Conservation (phyloP, 306 rosid species). For the Adenanthera pavonina region DNA sequence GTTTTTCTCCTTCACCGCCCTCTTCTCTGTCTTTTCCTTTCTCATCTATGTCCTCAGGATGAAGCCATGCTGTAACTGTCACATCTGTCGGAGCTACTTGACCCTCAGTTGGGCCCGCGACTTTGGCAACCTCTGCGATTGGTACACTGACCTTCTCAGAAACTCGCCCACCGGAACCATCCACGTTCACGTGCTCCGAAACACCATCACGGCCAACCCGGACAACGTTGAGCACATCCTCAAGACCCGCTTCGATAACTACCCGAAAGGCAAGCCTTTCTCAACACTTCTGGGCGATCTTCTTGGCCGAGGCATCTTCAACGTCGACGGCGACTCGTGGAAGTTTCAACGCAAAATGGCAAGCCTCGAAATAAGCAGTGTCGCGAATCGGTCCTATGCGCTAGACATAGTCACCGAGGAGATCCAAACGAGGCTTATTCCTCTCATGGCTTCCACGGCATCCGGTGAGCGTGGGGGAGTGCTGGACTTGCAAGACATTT, state of each 20-base stretch:
- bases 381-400: constrained; percentile 66
- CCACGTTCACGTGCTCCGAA: constrained; percentile 68
- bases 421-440: constrained; percentile 59
- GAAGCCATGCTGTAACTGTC: constrained; percentile 81
- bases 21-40: constrained; percentile 65
- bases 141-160: constrained; percentile 74
- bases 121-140: constrained; percentile 67
- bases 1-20: constrained; percentile 69
- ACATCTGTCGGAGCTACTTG: constrained; percentile 56
- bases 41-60: constrained; percentile 63
- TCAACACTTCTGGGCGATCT: constrained; percentile 80
- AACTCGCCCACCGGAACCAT: constrained; percentile 64
- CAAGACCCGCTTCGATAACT: constrained; percentile 72
- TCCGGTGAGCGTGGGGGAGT: not conserved
- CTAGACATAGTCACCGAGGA: constrained; percentile 51
- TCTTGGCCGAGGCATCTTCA: constrained; percentile 84
- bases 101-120: constrained; percentile 47
- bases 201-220: constrained; percentile 69
- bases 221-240: constrained; percentile 79
- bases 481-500: constrained; percentile 79
- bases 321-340: constrained; percentile 81
- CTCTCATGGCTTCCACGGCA: constrained; percentile 41
- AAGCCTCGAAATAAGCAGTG: constrained; percentile 74
- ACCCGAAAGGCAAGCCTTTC: constrained; percentile 81
- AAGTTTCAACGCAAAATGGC: constrained; percentile 86